Evolutionary conservation across 1,284 basidiomycete species (phyloP).

Genomic region (Ustilago sp.): DNA sequence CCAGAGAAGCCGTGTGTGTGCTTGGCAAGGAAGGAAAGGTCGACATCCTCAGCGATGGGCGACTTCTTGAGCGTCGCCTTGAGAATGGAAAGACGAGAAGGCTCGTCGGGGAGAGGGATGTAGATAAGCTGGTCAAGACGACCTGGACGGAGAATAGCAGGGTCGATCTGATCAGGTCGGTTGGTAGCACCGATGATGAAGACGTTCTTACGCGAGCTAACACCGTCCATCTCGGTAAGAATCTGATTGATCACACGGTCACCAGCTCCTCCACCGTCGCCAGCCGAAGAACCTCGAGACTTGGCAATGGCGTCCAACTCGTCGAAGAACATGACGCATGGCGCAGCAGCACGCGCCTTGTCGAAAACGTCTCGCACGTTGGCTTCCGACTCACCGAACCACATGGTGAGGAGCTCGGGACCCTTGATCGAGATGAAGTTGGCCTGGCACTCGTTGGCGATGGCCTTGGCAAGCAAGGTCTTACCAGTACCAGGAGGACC

Average conservation of each 20-base stretch:
- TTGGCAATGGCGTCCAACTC: conserved; percentile 99
- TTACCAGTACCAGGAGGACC: conserved; percentile 97
- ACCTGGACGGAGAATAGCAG: conserved; percentile 95
- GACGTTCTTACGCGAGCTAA: conserved; percentile 98
- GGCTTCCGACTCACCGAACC: conserved; percentile 99
- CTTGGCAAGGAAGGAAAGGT: conserved; percentile 89
- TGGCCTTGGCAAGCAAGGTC: conserved; percentile 93
- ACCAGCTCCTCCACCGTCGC: conserved; percentile 92
- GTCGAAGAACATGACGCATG: conserved; percentile 99
- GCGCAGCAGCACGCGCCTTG: conserved; percentile 97
- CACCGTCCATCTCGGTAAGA: conserved; percentile 98
- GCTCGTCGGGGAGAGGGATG: conserved; percentile 83
- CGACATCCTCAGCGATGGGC: conserved; percentile 85
- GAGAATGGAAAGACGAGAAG: conserved; percentile 90
- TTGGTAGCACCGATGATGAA: conserved; percentile 99
- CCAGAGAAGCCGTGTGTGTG: conserved; percentile 98
- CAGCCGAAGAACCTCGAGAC: conserved; percentile 83
- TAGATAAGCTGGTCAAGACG: conserved; percentile 82
- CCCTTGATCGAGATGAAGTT: conserved; percentile 98
- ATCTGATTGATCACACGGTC: conserved; percentile 98
- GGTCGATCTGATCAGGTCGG: conserved; percentile 98
- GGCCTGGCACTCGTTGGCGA: conserved; percentile 99
- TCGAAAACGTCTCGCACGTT: conserved; percentile 99
- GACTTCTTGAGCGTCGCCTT: conserved; percentile 91
- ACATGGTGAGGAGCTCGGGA: conserved; percentile 95